These are phyloP conservation scores for Anisogramma anomala DNA, from an alignment of 2,329 filamentous ascomycete species.

Conservation along the genomic window DNA sequence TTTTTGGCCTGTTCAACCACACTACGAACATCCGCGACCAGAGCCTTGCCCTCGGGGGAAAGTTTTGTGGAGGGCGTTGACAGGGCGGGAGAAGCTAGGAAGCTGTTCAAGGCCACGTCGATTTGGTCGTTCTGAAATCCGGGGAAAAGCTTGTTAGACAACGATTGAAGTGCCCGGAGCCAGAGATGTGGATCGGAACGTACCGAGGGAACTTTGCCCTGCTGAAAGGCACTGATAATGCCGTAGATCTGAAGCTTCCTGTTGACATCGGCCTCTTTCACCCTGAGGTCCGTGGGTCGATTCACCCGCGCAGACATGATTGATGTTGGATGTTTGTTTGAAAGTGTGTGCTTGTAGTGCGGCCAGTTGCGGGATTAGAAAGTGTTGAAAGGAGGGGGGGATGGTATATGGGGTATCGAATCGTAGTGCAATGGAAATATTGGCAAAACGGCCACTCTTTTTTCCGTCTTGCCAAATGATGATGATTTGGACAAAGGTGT, in stretches of 20 bases:
- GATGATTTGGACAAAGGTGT: too few species aligned
- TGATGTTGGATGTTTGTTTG: neutral
- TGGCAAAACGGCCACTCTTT: neutral
- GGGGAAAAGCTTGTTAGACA: conserved; percentile 11
- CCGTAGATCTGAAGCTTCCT: conserved; percentile 92
- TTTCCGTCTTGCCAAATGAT: too few species aligned
- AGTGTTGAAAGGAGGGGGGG: neutral
- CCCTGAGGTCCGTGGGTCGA: conserved; percentile 57
- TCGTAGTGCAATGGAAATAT: neutral
- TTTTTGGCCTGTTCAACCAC: conserved; percentile 78
- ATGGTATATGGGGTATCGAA: neutral
- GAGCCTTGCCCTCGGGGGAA: conserved; percentile 67
- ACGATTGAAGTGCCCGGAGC: too few species aligned
- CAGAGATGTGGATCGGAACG: conserved; percentile 22
- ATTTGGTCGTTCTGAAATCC: conserved; percentile 79
- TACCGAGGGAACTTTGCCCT: conserved; percentile 84
- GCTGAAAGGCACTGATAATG: conserved; percentile 73
- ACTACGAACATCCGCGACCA: conserved; percentile 65
- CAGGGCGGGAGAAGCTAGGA: conserved; percentile 60
- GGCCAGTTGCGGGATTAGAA: neutral
- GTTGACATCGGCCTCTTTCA: conserved; percentile 80
- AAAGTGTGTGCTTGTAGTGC: neutral
- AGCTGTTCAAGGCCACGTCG: conserved; percentile 85
- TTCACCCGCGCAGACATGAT: conserved; percentile 43
- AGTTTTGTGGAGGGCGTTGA: conserved; percentile 62